A percentile compares a stretch with the other conserved stretches of the same genome.
Conservation (phyloP, 108 stramenopile species). For the Conticribra guillardii region DNA sequence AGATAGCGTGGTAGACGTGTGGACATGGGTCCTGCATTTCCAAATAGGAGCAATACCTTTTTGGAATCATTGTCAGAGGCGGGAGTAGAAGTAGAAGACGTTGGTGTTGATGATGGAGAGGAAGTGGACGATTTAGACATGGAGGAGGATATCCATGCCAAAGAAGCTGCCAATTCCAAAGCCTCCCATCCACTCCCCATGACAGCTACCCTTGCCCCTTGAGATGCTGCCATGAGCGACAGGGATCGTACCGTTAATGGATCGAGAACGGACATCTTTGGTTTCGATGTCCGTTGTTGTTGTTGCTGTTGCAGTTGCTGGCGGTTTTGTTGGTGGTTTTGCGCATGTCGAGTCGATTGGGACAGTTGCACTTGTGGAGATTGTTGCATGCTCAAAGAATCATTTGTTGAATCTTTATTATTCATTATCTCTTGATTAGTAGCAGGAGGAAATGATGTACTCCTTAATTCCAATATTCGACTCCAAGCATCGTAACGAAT, state of each 20-base stretch:
- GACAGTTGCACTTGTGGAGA: no score
- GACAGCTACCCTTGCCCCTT: slow-evolving; percentile 67
- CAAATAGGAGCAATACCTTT: slow-evolving; percentile 68
- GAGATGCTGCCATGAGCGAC: slow-evolving; percentile 52
- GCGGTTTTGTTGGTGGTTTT: background rate
- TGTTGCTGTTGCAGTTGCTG: background rate
- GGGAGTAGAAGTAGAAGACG: background rate
- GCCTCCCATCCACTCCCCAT: slow-evolving; percentile 87
- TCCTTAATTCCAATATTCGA: slow-evolving; percentile 73
- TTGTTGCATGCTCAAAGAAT: no score
- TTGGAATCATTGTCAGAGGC: slow-evolving; percentile 17
- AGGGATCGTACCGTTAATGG: slow-evolving; percentile 47
- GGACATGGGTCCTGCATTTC: slow-evolving; percentile 59
- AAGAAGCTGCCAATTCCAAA: slow-evolving; percentile 67
- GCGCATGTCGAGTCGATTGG: no score
- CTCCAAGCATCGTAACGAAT: slow-evolving; percentile 53
- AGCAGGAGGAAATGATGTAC: slow-evolving; percentile 21
- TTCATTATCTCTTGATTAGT: slow-evolving; percentile 1
- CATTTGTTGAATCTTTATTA: no score
- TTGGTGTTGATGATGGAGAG: background rate
- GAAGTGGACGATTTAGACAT: slow-evolving; percentile 1
- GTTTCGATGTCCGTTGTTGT: slow-evolving; percentile 7
- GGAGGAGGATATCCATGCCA: slow-evolving; percentile 29
- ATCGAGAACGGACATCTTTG: slow-evolving; percentile 33
- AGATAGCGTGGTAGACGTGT: slow-evolving; percentile 74